Conservation (phyloP, 768 basidiomycete genomes). For the Phanerochaete carnosa region DNA sequence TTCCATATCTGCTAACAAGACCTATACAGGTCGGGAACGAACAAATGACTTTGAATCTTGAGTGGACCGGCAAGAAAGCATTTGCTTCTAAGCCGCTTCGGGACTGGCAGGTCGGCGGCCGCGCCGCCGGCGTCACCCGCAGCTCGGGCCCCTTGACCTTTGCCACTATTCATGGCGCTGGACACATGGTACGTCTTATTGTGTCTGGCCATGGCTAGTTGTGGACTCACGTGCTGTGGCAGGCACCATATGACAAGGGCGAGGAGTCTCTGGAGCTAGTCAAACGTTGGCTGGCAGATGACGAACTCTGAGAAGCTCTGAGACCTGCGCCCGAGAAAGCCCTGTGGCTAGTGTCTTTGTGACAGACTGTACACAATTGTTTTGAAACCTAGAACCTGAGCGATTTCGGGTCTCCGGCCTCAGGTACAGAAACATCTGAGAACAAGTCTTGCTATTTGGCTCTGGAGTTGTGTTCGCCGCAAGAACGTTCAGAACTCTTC, state of each 20-base stretch:
- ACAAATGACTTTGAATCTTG: conserved; percentile 51
- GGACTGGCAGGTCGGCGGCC: conserved; percentile 55
- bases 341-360: too few species aligned
- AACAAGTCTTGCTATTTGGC: too few species aligned
- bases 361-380: too few species aligned
- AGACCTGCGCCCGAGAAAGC: too few species aligned
- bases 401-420: too few species aligned
- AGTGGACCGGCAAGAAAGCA: conserved; percentile 54
- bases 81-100: conserved; percentile 41
- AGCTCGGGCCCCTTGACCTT: conserved; percentile 56
- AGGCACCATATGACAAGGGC: conserved; percentile 67
- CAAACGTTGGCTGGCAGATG: conserved; percentile 43
- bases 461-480: too few species aligned
- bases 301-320: conserved; percentile 16
- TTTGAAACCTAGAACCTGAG: too few species aligned
- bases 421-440: too few species aligned
- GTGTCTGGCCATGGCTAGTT: too few species aligned
- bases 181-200: conserved; percentile 56
- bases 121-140: conserved; percentile 51
- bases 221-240: not conserved
- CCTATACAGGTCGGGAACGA: conserved; percentile 51
- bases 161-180: conserved; percentile 59
- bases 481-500: conserved; percentile 14
- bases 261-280: conserved; percentile 48
- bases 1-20: not conserved